A percentile compares a stretch with the other conserved stretches of the same genome.
Evolutionary conservation across 2,329 filamentous ascomycete genomes (phyloP).

Genomic region (Pyricularia pennisetigena): DNA sequence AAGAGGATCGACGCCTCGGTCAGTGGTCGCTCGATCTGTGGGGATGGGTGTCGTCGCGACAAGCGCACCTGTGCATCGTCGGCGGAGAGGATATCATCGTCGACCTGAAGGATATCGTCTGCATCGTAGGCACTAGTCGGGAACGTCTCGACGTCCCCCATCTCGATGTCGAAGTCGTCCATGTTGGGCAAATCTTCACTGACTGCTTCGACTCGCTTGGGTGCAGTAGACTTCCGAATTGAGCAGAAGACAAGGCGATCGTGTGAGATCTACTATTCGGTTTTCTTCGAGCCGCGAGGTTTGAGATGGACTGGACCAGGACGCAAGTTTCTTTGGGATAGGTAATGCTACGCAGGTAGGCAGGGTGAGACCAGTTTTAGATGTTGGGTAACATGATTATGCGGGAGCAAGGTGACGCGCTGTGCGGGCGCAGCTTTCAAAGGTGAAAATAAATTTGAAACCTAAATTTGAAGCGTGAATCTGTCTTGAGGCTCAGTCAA

Average conservation of each 20-base stretch:
- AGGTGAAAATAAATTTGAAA: not conserved
- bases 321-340: not conserved
- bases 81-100: conserved; percentile 20
- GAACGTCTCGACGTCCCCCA: conserved; percentile 41
- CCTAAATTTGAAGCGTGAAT: not conserved
- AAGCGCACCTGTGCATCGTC: conserved; percentile 14
- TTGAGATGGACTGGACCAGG: not conserved
- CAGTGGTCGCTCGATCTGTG: conserved; percentile 6
- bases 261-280: not conserved
- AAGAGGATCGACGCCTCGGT: conserved; percentile 1
- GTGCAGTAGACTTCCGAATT: not conserved
- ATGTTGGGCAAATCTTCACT: conserved; percentile 27
- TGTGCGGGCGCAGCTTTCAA: not conserved
- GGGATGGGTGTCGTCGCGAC: not conserved
- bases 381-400: not conserved
- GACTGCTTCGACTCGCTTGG: not conserved
- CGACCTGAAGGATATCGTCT: conserved; percentile 15
- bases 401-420: not conserved
- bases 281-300: not conserved
- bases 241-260: not conserved
- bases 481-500: not conserved
- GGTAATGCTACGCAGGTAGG: not conserved
- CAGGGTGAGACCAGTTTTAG: not conserved
- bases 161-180: conserved; percentile 59
- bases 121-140: conserved; percentile 16